Conservation (phyloP, 768 basidiomycete species). For the Naganishia vishniacii region DNA sequence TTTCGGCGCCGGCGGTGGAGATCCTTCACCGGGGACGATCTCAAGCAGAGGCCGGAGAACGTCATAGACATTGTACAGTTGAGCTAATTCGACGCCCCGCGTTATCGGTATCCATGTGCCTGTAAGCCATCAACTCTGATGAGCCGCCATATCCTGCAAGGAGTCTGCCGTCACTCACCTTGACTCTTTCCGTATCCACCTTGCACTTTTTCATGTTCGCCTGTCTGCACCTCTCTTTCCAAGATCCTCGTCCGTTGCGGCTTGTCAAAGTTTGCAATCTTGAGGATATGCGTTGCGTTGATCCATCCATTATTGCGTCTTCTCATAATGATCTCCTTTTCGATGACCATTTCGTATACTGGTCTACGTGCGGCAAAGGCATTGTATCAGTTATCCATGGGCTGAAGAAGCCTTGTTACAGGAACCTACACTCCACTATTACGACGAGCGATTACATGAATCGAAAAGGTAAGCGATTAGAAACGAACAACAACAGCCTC, state of each 20-base stretch:
- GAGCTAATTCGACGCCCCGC: conserved; percentile 74
- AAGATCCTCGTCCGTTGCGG: conserved; percentile 95
- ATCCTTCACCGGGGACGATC: conserved; percentile 76
- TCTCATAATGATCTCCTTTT: conserved; percentile 85
- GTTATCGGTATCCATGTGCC: conserved; percentile 99
- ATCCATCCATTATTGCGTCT: conserved; percentile 93
- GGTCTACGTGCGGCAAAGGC: conserved; percentile 30
- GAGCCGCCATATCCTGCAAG: neutral
- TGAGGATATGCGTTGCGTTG: conserved; percentile 92
- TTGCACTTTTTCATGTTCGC: conserved; percentile 97
- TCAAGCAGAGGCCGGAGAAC: conserved; percentile 88
- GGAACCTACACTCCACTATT: conserved; percentile 47
- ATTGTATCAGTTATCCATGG: neutral
- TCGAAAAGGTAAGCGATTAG: neutral
- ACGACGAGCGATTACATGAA: neutral
- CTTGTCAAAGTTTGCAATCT: conserved; percentile 98
- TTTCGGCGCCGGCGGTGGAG: conserved; percentile 85
- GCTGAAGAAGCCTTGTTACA: neutral
- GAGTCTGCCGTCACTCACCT: conserved; percentile 55
- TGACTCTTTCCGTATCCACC: conserved; percentile 99
- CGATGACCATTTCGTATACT: conserved; percentile 48
- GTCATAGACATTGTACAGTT: conserved; percentile 85
- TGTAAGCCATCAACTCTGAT: conserved; percentile 43
- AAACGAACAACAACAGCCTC: neutral
- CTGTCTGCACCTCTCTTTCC: conserved; percentile 96